These are phyloP conservation scores for Jaltomata sinuosa DNA, from an alignment of 257 asterid species.

Conservation along the genomic window DNA sequence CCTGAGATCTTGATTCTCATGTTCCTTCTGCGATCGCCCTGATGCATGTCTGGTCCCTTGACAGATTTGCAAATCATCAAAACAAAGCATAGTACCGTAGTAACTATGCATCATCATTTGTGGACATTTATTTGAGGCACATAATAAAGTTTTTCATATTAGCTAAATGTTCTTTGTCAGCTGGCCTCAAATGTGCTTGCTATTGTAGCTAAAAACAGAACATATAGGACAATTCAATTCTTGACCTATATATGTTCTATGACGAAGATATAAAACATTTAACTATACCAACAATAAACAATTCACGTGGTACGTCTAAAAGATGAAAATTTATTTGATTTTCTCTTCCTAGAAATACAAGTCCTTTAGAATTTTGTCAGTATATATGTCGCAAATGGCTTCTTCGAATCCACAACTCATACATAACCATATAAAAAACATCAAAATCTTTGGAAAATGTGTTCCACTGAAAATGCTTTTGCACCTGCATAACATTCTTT, in stretches of 20 bases:
- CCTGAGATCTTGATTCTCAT: too few relatives aligned
- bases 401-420: slow-evolving; percentile 79
- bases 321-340: background rate
- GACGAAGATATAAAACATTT: background rate
- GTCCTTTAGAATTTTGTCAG: background rate
- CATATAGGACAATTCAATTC: background rate
- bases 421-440: slow-evolving; percentile 77
- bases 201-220: background rate
- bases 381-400: slow-evolving; percentile 25
- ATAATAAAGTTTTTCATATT: background rate
- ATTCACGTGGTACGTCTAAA: background rate
- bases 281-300: background rate
- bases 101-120: too few relatives aligned
- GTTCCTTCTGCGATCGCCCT: too few relatives aligned
- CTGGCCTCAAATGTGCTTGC: background rate
- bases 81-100: too few relatives aligned
- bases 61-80: too few relatives aligned
- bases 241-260: background rate
- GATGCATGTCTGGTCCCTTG: too few relatives aligned
- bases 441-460: slow-evolving; percentile 41
- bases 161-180: background rate
- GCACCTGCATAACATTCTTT: slow-evolving; percentile 53
- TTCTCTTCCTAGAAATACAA: background rate
- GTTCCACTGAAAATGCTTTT: slow-evolving; percentile 71
- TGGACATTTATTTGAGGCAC: background rate